Percentiles rank a stretch among this genome's conserved stretches.
Evolutionary conservation across 139 green algal genomes (phyloP).

Genomic region (Chlorella sp.): DNA sequence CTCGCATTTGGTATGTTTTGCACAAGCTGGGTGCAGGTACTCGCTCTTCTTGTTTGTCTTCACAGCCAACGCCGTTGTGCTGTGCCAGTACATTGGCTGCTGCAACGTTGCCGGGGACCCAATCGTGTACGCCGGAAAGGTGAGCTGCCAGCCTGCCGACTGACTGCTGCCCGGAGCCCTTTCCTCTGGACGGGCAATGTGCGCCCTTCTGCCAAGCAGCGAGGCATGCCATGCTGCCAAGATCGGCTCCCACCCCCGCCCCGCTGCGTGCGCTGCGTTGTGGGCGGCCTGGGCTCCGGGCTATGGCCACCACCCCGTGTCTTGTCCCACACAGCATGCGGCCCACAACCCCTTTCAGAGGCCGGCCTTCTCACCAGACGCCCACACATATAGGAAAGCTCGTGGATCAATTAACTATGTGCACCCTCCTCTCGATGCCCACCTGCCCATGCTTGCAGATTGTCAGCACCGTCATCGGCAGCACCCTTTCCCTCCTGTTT

Average conservation of each 20-base stretch:
- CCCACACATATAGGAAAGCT: no score
- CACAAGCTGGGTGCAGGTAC: slow-evolving; percentile 1
- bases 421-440: no score
- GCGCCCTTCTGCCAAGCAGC: neutral
- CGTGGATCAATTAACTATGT: no score
- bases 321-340: no score
- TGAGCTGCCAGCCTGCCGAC: neutral
- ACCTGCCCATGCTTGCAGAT: no score
- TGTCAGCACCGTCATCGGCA: slow-evolving; percentile 30
- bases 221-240: neutral
- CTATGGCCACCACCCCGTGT: no score
- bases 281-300: no score
- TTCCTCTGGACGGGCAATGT: neutral
- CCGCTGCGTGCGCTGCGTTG: no score
- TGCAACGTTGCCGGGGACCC: slow-evolving; percentile 27
- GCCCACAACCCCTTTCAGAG: no score
- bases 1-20: no score
- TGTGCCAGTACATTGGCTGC: slow-evolving; percentile 44
- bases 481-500: slow-evolving; percentile 15
- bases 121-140: slow-evolving; percentile 24
- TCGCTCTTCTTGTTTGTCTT: slow-evolving; percentile 31
- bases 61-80: slow-evolving; percentile 31
- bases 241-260: no score
- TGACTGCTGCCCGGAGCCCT: no score
- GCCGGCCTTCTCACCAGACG: neutral